Evolutionary conservation across 2,329 filamentous ascomycete species (phyloP).

Genomic region (Fusarium sp.): DNA sequence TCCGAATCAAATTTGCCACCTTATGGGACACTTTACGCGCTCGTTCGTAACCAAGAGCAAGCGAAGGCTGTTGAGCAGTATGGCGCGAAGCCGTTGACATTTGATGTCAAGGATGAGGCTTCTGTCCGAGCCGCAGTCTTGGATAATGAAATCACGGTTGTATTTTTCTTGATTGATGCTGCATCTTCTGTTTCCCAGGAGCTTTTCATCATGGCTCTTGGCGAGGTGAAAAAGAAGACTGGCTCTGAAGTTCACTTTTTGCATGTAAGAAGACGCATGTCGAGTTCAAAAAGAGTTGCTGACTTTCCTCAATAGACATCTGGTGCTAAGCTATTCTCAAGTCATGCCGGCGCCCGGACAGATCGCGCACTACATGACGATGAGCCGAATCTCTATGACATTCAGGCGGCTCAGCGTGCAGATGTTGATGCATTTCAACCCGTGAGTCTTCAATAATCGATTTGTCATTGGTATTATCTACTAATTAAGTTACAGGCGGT

Average conservation of each 20-base stretch:
- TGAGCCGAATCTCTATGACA: neutral
- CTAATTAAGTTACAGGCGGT: neutral
- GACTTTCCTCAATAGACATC: neutral
- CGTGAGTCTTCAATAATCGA: neutral
- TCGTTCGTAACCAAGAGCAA: neutral
- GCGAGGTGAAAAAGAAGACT: neutral
- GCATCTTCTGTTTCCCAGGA: neutral
- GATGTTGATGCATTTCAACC: neutral
- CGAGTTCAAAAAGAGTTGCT: neutral
- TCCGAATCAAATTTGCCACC: neutral
- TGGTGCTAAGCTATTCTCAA: neutral
- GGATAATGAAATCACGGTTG: neutral
- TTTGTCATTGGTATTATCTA: neutral
- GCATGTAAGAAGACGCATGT: neutral
- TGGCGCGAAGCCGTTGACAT: neutral
- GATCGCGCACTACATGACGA: neutral
- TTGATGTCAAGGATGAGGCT: neutral
- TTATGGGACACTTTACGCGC: neutral
- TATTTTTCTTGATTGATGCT: neutral
- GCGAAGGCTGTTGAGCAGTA: neutral
- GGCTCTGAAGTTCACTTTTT: neutral
- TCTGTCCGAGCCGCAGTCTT: neutral
- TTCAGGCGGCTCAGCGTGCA: neutral
- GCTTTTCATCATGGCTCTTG: neutral
- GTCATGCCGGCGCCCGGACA: neutral